Evolutionary conservation across 2,329 filamentous ascomycete genomes (phyloP).

Genomic region (Fusarium xyrophilum): DNA sequence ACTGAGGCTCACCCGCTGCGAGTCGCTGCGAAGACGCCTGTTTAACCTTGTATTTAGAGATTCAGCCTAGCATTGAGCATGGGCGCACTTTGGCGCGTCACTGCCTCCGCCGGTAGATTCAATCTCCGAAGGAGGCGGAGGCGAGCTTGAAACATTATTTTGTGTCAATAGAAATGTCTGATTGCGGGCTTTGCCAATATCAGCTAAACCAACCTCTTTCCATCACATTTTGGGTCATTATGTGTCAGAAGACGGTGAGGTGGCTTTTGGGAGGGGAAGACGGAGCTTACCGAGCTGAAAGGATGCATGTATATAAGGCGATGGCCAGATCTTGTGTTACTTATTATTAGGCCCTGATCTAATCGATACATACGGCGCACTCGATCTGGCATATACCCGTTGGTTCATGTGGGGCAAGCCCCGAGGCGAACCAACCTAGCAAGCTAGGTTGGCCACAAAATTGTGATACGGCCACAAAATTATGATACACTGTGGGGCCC

Average conservation of each 20-base stretch:
- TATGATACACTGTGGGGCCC: too few species aligned
- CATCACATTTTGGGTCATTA: neutral
- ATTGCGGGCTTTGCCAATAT: neutral
- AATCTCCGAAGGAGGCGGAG: neutral
- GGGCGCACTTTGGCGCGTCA: neutral
- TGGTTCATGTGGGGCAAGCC: too few species aligned
- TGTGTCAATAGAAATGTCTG: neutral
- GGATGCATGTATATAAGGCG: neutral
- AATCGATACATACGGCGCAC: too few species aligned
- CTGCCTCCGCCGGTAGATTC: neutral
- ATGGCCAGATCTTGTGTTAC: neutral
- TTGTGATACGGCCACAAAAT: too few species aligned
- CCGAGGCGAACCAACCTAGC: too few species aligned
- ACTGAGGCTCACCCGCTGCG: conserved; percentile 61
- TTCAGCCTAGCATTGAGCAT: neutral
- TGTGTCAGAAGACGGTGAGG: neutral
- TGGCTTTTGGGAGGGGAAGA: neutral
- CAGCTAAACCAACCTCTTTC: neutral
- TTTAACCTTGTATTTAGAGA: conserved; percentile 23
- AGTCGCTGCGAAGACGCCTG: conserved; percentile 1
- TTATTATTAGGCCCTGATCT: too few species aligned
- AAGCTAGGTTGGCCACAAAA: too few species aligned
- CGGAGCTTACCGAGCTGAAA: neutral
- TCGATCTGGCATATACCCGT: too few species aligned
- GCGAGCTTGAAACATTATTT: neutral